Conservation (phyloP, 208 protist genomes). For the Trypanosoma theileri region DNA sequence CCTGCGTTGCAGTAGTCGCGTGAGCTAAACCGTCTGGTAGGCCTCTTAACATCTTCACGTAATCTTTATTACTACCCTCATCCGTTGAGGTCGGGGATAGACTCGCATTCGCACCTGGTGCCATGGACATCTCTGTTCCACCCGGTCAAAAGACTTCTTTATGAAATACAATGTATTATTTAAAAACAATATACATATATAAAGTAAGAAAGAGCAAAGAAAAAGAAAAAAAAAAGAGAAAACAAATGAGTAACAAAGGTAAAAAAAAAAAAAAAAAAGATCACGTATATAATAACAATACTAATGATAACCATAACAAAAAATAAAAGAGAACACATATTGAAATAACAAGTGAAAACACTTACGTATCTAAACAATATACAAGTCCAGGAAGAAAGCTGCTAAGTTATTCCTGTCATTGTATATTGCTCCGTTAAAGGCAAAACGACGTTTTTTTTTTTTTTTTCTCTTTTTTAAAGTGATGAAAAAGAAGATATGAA, state of each 20-base stretch:
- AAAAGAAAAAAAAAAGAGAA: background rate
- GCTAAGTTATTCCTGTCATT: too few species aligned
- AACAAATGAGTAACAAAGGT: background rate
- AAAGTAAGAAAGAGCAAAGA: background rate
- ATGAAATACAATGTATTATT: background rate
- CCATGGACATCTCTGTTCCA: too few species aligned
- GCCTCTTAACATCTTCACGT: background rate
- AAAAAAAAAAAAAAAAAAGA: background rate
- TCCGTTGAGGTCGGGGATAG: too few species aligned
- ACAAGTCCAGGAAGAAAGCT: background rate
- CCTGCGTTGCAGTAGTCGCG: constrained; percentile 37
- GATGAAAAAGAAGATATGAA: too few species aligned
- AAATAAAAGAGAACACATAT: background rate
- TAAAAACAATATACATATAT: background rate
- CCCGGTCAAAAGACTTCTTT: too few species aligned
- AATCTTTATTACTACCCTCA: background rate
- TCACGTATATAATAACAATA: background rate
- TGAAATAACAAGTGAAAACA: background rate
- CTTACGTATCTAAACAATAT: background rate
- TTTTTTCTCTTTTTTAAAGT: too few species aligned
- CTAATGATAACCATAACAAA: background rate
- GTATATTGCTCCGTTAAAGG: too few species aligned
- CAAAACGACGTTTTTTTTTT: too few species aligned
- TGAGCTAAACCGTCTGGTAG: background rate
- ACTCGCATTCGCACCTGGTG: too few species aligned